A percentile compares a stretch with the other conserved stretches of the same genome.
These are phyloP conservation scores for Nematocida minor DNA, from an alignment of 371 early-diverging fungal species.

Conservation along the genomic window DNA sequence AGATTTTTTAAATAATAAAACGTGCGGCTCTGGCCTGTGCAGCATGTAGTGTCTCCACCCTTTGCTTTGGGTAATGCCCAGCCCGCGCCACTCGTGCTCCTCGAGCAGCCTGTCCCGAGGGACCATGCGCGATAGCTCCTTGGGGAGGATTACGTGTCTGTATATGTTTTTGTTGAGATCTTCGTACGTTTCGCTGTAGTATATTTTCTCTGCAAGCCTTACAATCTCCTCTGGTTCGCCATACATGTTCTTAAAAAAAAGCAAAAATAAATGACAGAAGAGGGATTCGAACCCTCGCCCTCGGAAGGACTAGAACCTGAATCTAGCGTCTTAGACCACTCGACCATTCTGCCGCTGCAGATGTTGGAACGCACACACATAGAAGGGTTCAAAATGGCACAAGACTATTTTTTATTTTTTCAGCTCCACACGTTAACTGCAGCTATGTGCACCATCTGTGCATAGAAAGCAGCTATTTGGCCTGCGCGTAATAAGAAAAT, in stretches of 20 bases:
- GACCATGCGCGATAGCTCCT: slow-evolving; percentile 65
- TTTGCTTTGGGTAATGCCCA: slow-evolving; percentile 72
- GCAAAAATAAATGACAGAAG: slow-evolving; percentile 56
- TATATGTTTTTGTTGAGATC: slow-evolving; percentile 62
- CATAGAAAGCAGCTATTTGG: too few species aligned
- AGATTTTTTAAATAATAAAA: slow-evolving; percentile 70
- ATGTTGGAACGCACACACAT: too few species aligned
- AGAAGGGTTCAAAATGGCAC: too few species aligned
- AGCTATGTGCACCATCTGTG: too few species aligned
- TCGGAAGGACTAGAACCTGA: slow-evolving; percentile 61
- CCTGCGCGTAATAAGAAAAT: too few species aligned
- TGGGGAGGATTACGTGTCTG: slow-evolving; percentile 72
- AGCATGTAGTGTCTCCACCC: slow-evolving; percentile 81
- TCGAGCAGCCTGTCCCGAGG: slow-evolving; percentile 66
- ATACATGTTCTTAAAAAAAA: slow-evolving; percentile 3
- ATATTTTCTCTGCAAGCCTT: slow-evolving; percentile 60
- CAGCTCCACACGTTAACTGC: too few species aligned
- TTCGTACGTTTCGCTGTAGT: slow-evolving; percentile 68
- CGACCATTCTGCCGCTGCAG: slow-evolving; percentile 58
- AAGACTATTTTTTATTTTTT: too few species aligned
- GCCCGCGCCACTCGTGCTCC: slow-evolving; percentile 71
- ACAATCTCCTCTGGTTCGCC: neutral
- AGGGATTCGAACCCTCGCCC: slow-evolving; percentile 64
- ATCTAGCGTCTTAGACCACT: slow-evolving; percentile 64
- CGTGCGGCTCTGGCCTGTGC: slow-evolving; percentile 76